Conservation (phyloP, 2,329 filamentous ascomycete species). For the Aspergillus flavus region DNA sequence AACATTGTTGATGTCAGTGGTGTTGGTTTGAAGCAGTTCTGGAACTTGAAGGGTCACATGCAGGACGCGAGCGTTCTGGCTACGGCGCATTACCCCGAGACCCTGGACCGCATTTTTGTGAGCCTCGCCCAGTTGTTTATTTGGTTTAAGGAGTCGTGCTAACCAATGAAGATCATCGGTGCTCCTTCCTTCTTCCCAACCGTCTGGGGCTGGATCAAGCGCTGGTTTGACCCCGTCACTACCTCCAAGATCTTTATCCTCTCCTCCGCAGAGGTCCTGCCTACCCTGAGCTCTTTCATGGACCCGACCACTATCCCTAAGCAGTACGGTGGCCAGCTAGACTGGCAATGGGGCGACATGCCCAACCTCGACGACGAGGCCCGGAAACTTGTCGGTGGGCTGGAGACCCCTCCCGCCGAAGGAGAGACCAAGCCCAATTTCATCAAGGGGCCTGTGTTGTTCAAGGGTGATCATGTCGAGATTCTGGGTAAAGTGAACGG, state of each 20-base stretch:
- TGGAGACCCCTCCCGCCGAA: conserved; percentile 32
- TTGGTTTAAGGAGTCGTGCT: neutral
- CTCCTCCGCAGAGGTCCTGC: conserved; percentile 68
- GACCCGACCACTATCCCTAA: conserved; percentile 82
- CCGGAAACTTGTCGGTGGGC: conserved; percentile 33
- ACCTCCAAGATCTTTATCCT: conserved; percentile 97
- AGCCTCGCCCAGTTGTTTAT: conserved; percentile 22
- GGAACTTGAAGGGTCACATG: conserved; percentile 93
- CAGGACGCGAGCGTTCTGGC: conserved; percentile 86
- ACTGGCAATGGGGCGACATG: conserved; percentile 77
- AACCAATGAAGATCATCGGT: conserved; percentile 68
- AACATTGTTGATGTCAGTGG: conserved; percentile 93
- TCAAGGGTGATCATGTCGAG: conserved; percentile 36
- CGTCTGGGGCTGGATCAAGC: conserved; percentile 90
- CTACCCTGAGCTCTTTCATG: conserved; percentile 79
- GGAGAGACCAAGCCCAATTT: conserved; percentile 30
- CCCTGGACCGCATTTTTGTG: conserved; percentile 77
- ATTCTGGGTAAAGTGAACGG: conserved; percentile 39
- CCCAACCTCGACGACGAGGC: conserved; percentile 66
- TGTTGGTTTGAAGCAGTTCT: conserved; percentile 90
- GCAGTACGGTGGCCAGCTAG: conserved; percentile 83
- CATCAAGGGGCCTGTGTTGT: conserved; percentile 40
- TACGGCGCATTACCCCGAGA: conserved; percentile 94
- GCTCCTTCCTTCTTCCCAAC: conserved; percentile 90
- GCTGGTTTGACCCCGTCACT: conserved; percentile 92